Percentiles rank a stretch among this genome's conserved stretches.
Evolutionary conservation across 176 grass and related monocot genomes (phyloP).

Genomic region (Musa itinerans): DNA sequence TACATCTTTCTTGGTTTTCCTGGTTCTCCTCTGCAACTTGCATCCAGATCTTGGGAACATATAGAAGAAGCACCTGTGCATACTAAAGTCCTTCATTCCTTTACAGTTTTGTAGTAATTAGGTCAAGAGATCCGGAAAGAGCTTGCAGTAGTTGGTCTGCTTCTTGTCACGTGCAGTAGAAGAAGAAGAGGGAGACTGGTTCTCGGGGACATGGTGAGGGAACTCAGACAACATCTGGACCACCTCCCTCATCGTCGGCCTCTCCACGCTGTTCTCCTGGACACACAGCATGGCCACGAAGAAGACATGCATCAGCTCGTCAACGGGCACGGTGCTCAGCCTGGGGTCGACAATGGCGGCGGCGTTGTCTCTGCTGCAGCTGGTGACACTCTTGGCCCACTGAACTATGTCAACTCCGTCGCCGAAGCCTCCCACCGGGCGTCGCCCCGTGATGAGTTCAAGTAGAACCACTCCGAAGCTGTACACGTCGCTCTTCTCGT

Average conservation of each 20-base stretch:
- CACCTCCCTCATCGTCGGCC: slow-evolving; percentile 86
- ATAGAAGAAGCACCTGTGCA: not conserved
- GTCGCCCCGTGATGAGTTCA: slow-evolving; percentile 59
- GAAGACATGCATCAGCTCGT: slow-evolving; percentile 77
- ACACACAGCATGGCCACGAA: slow-evolving; percentile 82
- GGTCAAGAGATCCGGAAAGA: slow-evolving; percentile 74
- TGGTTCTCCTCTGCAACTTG: not conserved
- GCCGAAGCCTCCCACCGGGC: slow-evolving; percentile 64
- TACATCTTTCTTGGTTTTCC: not conserved
- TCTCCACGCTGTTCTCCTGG: slow-evolving; percentile 81
- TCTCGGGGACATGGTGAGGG: slow-evolving; percentile 21
- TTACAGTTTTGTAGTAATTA: slow-evolving; percentile 12
- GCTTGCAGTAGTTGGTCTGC: slow-evolving; percentile 54
- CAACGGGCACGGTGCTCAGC: slow-evolving; percentile 29
- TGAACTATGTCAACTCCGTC: slow-evolving; percentile 94
- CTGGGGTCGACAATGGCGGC: slow-evolving; percentile 36
- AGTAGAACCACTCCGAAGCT: slow-evolving; percentile 83
- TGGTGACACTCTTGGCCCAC: slow-evolving; percentile 54
- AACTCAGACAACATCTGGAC: slow-evolving; percentile 82
- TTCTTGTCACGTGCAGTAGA: slow-evolving; percentile 15
- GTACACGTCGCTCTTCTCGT: slow-evolving; percentile 92
- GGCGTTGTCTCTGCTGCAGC: slow-evolving; percentile 39
- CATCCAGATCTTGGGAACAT: slow-evolving; percentile 1
- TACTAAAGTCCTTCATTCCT: too few relatives aligned
- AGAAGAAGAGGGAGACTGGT: slow-evolving; percentile 26